A percentile compares a stretch with the other conserved stretches of the same genome.
These are phyloP conservation scores for Globisporangium canariense DNA, from an alignment of 352 stramenopile genomes.

Conservation along the genomic window DNA sequence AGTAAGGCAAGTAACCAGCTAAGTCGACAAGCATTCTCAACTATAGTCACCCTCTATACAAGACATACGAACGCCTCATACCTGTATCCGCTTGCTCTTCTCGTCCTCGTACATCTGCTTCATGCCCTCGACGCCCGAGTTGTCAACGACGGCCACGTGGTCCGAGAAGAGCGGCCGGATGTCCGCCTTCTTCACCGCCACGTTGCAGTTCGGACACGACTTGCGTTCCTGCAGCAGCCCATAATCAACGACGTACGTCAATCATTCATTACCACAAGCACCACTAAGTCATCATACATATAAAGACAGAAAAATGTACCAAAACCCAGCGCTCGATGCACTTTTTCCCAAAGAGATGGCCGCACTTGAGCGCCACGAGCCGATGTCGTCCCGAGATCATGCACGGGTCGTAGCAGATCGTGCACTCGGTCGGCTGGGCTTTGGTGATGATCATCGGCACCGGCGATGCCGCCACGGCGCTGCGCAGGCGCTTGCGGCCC, in stretches of 20 bases:
- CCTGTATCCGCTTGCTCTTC: slow-evolving; percentile 36
- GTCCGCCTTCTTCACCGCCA: slow-evolving; percentile 40
- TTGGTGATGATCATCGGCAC: slow-evolving; percentile 23
- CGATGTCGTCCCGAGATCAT: slow-evolving; percentile 56
- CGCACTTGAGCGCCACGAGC: slow-evolving; percentile 69
- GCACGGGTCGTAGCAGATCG: slow-evolving; percentile 73
- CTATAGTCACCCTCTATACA: background rate
- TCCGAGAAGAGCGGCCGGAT: slow-evolving; percentile 64
- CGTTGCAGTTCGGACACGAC: slow-evolving; percentile 70
- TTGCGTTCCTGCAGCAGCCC: slow-evolving; percentile 28
- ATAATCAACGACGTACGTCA: background rate
- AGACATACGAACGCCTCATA: slow-evolving; percentile 1
- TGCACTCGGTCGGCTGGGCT: slow-evolving; percentile 63
- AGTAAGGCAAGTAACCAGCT: background rate
- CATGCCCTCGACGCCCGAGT: slow-evolving; percentile 55
- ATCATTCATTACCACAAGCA: background rate
- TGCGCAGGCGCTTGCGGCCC: slow-evolving; percentile 4
- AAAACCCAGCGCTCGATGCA: slow-evolving; percentile 75
- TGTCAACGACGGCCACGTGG: slow-evolving; percentile 75
- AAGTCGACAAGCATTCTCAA: background rate
- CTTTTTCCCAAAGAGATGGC: slow-evolving; percentile 70
- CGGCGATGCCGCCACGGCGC: background rate
- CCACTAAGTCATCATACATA: no score
- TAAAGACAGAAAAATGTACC: slow-evolving; percentile 7
- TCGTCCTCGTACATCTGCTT: slow-evolving; percentile 58